A percentile compares a stretch with the other conserved stretches of the same genome.
Conservation (phyloP, 495 filamentous ascomycete species). For the Penicillium goetzii region DNA sequence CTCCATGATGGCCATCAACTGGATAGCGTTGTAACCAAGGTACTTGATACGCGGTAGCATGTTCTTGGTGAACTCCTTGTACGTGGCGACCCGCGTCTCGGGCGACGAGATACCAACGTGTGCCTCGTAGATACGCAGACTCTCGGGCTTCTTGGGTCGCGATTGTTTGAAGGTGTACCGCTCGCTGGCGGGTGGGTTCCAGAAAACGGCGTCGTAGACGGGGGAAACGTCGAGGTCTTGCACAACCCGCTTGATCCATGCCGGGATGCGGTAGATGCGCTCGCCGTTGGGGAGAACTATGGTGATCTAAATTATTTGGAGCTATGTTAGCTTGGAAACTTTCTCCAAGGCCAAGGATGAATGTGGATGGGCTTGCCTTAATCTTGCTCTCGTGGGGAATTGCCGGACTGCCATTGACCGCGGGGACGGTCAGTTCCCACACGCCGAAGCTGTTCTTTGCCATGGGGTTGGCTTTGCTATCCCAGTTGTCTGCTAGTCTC, state of each 20-base stretch:
- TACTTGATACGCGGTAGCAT: conserved; percentile 89
- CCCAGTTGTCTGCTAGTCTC: conserved; percentile 78
- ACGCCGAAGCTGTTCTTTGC: conserved; percentile 82
- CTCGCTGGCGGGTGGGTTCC: conserved; percentile 82
- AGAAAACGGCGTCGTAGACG: conserved; percentile 92
- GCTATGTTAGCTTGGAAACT: neutral
- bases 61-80: conserved; percentile 94
- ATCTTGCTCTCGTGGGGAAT: conserved; percentile 94
- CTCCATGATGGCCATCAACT: conserved; percentile 99
- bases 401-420: conserved; percentile 70
- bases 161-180: conserved; percentile 81
- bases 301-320: conserved; percentile 64
- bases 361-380: conserved; percentile 62
- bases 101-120: conserved; percentile 97
- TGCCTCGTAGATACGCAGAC: conserved; percentile 92
- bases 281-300: conserved; percentile 78
- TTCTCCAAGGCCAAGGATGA: neutral
- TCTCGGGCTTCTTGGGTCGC: conserved; percentile 81
- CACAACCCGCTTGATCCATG: conserved; percentile 96
- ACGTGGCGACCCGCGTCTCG: conserved; percentile 84
- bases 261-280: conserved; percentile 84
- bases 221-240: conserved; percentile 89
- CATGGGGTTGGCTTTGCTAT: conserved; percentile 81
- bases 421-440: conserved; percentile 80
- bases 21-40: conserved; percentile 95